phyloP scores from a whole-genome alignment of 169 alveolate species.

The Amoebophrya sp. region DNA sequence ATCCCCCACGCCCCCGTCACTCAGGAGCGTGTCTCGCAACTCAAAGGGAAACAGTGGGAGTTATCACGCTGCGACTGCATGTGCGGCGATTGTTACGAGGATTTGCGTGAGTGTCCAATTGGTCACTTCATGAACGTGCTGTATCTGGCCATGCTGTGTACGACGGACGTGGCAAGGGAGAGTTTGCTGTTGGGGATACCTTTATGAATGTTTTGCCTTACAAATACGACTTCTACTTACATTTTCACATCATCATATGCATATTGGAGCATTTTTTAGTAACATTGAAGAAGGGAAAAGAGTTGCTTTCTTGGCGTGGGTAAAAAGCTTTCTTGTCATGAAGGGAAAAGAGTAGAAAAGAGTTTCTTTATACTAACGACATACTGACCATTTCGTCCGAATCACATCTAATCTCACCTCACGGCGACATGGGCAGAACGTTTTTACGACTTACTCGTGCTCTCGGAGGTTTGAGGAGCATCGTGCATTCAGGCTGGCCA shows the following conservation, averaged over 20 bases:
- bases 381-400: no score
- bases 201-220: no score
- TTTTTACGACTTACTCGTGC: background rate
- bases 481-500: background rate
- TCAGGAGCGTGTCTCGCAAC: background rate
- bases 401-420: no score
- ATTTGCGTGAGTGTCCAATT: background rate
- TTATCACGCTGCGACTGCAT: background rate
- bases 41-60: background rate
- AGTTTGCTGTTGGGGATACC: background rate
- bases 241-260: no score
- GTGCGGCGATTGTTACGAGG: background rate
- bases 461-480: background rate
- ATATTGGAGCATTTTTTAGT: no score
- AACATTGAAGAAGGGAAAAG: no score
- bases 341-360: no score
- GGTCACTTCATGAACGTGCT: background rate
- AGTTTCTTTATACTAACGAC: no score
- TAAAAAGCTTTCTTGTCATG: no score
- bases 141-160: background rate
- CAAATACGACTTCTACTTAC: no score
- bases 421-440: constrained; percentile 21
- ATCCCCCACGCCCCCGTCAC: background rate
- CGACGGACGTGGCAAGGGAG: background rate
- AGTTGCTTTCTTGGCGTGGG: no score